Evolutionary conservation across 495 filamentous ascomycete genomes (phyloP).

Genomic region (Talaromyces trachyspermus): DNA sequence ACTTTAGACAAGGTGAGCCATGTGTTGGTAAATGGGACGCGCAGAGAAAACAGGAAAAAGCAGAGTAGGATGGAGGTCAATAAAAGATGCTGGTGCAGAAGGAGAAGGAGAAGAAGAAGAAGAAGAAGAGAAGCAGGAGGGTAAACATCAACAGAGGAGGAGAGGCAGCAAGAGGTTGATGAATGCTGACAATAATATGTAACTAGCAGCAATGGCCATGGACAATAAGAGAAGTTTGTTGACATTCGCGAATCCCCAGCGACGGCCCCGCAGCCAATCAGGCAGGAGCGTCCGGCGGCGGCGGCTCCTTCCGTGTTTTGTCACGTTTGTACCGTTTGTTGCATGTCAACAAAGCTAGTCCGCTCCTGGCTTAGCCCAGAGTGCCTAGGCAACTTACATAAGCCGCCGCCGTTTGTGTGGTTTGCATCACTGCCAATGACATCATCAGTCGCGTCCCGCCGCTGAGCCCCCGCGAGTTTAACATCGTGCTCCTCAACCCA

Average conservation of each 20-base stretch:
- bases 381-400: not conserved
- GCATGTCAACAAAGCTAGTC: conserved; percentile 8
- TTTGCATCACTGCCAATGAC: conserved; percentile 17
- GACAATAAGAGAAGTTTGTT: conserved; percentile 5
- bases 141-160: conserved; percentile 14
- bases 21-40: conserved; percentile 7
- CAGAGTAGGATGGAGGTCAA: conserved; percentile 16
- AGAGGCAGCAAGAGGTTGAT: not conserved
- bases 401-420: not conserved
- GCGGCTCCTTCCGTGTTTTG: too few species aligned
- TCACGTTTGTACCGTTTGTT: conserved; percentile 1
- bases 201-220: too few species aligned
- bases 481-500: too few species aligned
- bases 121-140: conserved; percentile 17
- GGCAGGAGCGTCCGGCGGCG: not conserved
- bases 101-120: conserved; percentile 11
- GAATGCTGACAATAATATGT: not conserved
- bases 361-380: not conserved
- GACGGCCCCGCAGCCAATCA: not conserved
- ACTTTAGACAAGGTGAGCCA: not conserved
- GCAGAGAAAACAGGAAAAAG: conserved; percentile 6
- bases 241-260: not conserved
- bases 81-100: conserved; percentile 5
- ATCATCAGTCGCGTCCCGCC: conserved; percentile 26
- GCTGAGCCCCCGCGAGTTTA: too few species aligned